Percentiles rank a stretch among this genome's conserved stretches.
Conservation (phyloP, 306 rosid genomes). For the Castanopsis chinensis region DNA sequence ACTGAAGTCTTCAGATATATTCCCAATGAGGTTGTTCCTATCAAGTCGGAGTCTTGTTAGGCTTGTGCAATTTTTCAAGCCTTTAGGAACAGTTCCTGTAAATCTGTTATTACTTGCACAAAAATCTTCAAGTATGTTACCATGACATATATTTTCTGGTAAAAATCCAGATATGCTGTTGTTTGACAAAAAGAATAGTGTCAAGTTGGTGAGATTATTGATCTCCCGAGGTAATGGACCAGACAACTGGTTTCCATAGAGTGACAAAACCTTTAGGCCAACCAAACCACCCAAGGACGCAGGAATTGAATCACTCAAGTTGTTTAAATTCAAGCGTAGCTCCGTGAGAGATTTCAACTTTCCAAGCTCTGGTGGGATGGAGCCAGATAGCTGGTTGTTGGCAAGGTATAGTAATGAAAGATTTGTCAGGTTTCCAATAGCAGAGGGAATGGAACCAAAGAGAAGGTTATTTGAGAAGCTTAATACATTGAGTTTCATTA, state of each 20-base stretch:
- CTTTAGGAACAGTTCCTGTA: not conserved
- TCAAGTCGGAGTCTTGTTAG: not conserved
- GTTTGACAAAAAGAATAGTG: no score
- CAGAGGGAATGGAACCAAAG: not conserved
- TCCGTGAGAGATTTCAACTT: conserved; percentile 2
- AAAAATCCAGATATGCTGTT: not conserved
- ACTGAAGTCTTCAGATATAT: no score
- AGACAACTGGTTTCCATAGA: not conserved
- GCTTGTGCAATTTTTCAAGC: conserved; percentile 5
- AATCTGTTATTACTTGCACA: not conserved
- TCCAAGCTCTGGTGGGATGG: conserved; percentile 6
- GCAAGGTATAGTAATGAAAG: not conserved
- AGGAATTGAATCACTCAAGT: conserved; percentile 13
- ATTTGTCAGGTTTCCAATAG: not conserved
- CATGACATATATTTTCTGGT: no score
- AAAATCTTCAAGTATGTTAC: no score
- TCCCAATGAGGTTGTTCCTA: not conserved
- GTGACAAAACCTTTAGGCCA: conserved; percentile 6
- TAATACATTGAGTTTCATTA: not conserved
- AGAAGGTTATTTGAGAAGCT: not conserved
- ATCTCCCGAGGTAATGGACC: no score
- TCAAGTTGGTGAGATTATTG: no score
- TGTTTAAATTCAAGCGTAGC: conserved; percentile 11
- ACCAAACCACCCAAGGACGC: conserved; percentile 16
- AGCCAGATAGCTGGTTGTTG: not conserved